phyloP scores from a whole-genome alignment of 139 green algal genomes.

The Raphidocelis subcapitata region DNA sequence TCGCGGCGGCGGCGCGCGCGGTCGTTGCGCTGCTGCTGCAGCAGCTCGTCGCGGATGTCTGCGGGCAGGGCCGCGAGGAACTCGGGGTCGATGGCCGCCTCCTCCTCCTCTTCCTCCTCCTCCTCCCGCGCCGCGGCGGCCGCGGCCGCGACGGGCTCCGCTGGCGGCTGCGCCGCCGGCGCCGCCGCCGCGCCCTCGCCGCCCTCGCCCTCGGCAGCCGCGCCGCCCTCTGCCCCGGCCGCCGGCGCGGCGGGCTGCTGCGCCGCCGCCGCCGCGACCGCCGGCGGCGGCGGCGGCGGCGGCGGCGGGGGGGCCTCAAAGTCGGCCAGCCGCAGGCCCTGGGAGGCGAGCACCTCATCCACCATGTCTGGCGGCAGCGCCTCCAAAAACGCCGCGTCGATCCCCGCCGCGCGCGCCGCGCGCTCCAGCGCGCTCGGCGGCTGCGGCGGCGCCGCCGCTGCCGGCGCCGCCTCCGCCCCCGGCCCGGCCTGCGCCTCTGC shows the following conservation, averaged over 20 bases:
- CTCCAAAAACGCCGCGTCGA: slow-evolving; percentile 78
- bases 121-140: slow-evolving; percentile 9
- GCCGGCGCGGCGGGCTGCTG: not conserved
- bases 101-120: slow-evolving; percentile 31
- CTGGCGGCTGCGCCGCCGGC: not conserved
- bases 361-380: slow-evolving; percentile 72
- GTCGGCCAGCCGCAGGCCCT: slow-evolving; percentile 42
- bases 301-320: not conserved
- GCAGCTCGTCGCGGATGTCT: slow-evolving; percentile 90
- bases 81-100: slow-evolving; percentile 81
- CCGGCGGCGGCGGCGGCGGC: slow-evolving; percentile 1
- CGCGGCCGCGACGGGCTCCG: not conserved
- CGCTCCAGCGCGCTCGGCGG: slow-evolving; percentile 27
- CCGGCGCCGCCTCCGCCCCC: not conserved
- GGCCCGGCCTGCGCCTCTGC: not conserved
- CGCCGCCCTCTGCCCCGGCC: not conserved
- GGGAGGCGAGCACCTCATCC: slow-evolving; percentile 59
- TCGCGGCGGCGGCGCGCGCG: not conserved
- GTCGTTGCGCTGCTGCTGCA: slow-evolving; percentile 84
- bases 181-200: not conserved
- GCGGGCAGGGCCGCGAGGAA: slow-evolving; percentile 92
- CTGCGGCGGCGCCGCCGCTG: not conserved
- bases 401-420: slow-evolving; percentile 47
- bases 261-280: not conserved
- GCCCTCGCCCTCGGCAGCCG: slow-evolving; percentile 2